Evolutionary conservation across 148 eudicot species (phyloP).

Genomic region (Oxyria digyna): DNA sequence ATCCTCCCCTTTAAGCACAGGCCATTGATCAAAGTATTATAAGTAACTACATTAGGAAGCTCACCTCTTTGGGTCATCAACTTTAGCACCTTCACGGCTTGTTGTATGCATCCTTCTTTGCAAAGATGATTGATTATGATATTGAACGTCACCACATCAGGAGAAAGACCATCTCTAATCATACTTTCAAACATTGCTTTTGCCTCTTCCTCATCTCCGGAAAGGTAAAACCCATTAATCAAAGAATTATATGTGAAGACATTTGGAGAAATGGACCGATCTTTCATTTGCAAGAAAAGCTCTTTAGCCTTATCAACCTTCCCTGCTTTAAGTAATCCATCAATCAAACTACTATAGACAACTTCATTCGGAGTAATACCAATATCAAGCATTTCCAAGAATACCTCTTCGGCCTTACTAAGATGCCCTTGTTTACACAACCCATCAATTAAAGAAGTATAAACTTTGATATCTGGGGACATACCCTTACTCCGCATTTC

Average conservation of each 20-base stretch:
- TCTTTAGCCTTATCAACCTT: background rate
- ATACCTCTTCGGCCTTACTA: constrained; percentile 11
- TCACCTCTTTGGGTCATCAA: background rate
- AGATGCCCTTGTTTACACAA: constrained; percentile 13
- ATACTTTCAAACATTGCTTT: background rate
- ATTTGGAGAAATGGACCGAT: background rate
- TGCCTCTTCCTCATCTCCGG: background rate
- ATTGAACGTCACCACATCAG: background rate
- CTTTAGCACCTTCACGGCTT: background rate
- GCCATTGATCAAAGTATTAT: constrained; percentile 19
- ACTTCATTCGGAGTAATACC: constrained; percentile 17
- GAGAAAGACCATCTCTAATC: background rate
- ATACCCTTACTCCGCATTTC: background rate
- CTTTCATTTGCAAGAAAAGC: background rate
- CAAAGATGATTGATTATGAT: background rate
- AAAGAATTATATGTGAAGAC: background rate
- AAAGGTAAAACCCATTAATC: background rate
- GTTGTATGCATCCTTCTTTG: background rate
- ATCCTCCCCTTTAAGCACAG: background rate
- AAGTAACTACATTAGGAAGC: background rate
- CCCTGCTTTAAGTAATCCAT: constrained; percentile 5
- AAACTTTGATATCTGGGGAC: background rate
- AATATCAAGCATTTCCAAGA: constrained; percentile 13
- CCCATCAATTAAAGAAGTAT: constrained; percentile 16
- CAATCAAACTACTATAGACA: constrained; percentile 16